Conservation (phyloP, 495 filamentous ascomycete genomes). For the Echria macrotheca region DNA sequence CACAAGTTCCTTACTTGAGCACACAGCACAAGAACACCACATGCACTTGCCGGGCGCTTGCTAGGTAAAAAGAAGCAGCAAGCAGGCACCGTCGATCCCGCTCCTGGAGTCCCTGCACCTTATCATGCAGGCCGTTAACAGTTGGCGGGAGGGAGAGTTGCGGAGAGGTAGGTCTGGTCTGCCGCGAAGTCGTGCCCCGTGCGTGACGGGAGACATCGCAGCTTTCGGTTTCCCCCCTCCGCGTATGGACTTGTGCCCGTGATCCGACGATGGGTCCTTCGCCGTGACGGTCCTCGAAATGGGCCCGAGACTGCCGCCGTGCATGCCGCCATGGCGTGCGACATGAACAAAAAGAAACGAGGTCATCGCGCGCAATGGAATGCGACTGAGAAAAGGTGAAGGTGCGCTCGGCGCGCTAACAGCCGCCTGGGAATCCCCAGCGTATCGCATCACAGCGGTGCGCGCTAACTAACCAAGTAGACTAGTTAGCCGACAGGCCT, state of each 20-base stretch:
- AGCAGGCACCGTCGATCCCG: neutral
- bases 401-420: neutral
- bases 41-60: neutral
- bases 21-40: neutral
- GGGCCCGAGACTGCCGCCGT: conserved; percentile 4
- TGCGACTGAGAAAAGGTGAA: neutral
- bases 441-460: neutral
- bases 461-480: no score
- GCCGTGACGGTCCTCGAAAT: neutral
- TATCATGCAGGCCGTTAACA: neutral
- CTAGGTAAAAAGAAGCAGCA: no score
- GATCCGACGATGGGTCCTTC: neutral
- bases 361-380: neutral
- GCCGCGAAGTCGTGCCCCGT: neutral
- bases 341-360: neutral
- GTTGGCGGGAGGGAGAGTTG: neutral
- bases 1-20: neutral
- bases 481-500: neutral
- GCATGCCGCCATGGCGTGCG: no score
- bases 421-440: neutral
- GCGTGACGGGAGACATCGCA: neutral
- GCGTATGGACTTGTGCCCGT: conserved; percentile 7
- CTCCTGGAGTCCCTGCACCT: neutral
- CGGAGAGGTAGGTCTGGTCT: no score
- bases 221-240: no score